Base-by-base conservation (phyloP, 805 yeast species). In the Candida multigemmis region DNA sequence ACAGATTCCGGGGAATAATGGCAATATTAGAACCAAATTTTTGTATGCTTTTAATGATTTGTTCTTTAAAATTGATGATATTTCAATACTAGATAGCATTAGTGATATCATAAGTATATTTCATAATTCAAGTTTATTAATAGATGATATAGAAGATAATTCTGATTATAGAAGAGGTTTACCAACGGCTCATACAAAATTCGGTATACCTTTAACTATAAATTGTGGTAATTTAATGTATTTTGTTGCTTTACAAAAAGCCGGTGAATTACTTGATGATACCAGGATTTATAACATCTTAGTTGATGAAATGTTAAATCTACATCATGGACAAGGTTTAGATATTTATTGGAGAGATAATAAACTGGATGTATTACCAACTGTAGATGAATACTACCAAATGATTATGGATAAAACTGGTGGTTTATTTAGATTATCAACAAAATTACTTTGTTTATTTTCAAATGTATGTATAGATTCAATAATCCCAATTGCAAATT, bases 391-490 rank as follows among this genome's bases (percentile, higher is more conserved):
- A 42, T 87, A 87, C 44, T 48, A 76, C 18, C 65, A 64, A 20
- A 87, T 89, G 96, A 94, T 81, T 6, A 70, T 71, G 67, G 77
- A 84, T 44, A 87, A 59, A 27, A 87, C 96, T 0, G 95, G 94
- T 1, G 96, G 96, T 0, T 58, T 87, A 19, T 81, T 85, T 45
- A 61, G 96, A 36, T 56, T 87, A 19, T 75, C 89, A 0, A 73
- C 80, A 3, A 60, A 75, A 33, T n/a, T n/a, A n/a, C n/a, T n/a
- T n/a, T n/a, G n/a, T n/a, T 24, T 34, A 12, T 30, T 27, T 24
- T 26, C 33, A 4, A 14, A 16, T 6, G 10, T 20, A 7, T 12
- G 16, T 12, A 10, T 12, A 7, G 19, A 16, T 7, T 21, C 15
- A 12, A 19, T 34, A 19, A 28, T 75, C 0, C 75, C 77, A 6